phyloP scores from a whole-genome alignment of 1,284 basidiomycete species.

The Cryptococcus amylolentus region DNA sequence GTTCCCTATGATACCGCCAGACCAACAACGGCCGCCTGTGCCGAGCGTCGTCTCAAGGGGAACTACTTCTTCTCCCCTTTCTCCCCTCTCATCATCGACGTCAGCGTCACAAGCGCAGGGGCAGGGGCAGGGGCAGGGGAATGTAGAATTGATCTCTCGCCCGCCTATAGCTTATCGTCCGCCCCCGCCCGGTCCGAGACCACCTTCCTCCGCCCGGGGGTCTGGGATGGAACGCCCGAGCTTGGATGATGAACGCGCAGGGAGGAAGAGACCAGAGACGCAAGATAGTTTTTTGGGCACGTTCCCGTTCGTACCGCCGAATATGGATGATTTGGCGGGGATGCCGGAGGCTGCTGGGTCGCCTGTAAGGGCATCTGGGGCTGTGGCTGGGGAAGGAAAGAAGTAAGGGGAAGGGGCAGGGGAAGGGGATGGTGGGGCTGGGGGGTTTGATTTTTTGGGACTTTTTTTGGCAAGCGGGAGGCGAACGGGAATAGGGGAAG shows the following conservation, averaged over 20 bases:
- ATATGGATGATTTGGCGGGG: slow-evolving; percentile 27
- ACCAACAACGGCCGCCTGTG: slow-evolving; percentile 2
- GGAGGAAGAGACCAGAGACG: slow-evolving; percentile 13
- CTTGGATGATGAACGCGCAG: neutral
- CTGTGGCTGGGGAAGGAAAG: neutral
- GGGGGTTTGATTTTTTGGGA: neutral
- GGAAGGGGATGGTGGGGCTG: neutral
- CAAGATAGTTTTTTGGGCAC: slow-evolving; percentile 41
- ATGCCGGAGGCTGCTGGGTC: slow-evolving; percentile 13
- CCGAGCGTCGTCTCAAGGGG: neutral
- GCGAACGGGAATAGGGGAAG: too few species aligned
- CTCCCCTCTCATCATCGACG: too few species aligned
- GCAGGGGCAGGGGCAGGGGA: too few species aligned
- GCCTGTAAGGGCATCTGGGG: neutral
- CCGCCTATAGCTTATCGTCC: slow-evolving; percentile 15
- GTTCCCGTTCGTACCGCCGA: slow-evolving; percentile 46
- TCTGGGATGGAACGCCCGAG: neutral
- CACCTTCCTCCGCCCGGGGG: neutral
- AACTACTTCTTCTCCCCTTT: neutral
- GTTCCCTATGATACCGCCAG: slow-evolving; percentile 46
- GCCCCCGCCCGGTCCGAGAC: neutral
- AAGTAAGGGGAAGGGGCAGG: neutral
- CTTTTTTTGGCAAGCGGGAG: neutral
- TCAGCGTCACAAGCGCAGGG: too few species aligned
- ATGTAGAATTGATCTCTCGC: neutral